Evolutionary conservation across 2,329 filamentous ascomycete genomes (phyloP).

Genomic region (Claviceps lovelessii): DNA sequence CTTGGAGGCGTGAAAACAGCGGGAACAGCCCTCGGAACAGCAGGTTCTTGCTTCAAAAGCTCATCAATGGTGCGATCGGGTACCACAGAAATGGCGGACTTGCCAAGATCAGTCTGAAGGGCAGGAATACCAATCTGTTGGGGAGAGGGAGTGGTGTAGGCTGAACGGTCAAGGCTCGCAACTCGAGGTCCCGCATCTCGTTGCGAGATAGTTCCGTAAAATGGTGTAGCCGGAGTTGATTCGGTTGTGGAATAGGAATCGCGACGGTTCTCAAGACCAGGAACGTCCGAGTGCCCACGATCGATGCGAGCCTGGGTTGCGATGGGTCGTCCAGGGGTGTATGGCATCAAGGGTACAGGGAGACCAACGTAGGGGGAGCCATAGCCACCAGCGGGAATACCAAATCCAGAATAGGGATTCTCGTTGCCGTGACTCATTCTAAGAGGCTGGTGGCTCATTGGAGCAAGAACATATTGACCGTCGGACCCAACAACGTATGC

Average conservation of each 20-base stretch:
- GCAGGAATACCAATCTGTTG: constrained; percentile 36
- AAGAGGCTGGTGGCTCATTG: constrained; percentile 22
- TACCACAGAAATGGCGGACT: constrained; percentile 24
- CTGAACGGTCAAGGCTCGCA: constrained; percentile 44
- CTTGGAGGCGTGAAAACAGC: constrained; percentile 77
- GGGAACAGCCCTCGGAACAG: constrained; percentile 76
- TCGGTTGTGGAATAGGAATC: constrained; percentile 55
- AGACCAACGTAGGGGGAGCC: constrained; percentile 23
- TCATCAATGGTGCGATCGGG: constrained; percentile 44
- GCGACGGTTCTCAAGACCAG: constrained; percentile 49
- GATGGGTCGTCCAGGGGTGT: constrained; percentile 36
- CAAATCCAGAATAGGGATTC: constrained; percentile 19
- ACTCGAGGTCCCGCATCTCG: constrained; percentile 47
- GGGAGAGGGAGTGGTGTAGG: constrained; percentile 53
- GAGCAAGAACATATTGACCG: constrained; percentile 24
- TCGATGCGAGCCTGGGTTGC: constrained; percentile 32
- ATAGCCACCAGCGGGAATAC: constrained; percentile 19
- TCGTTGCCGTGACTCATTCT: constrained; percentile 21
- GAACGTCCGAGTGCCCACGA: constrained; percentile 38
- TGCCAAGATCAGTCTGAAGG: constrained; percentile 27
- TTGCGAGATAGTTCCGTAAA: constrained; percentile 43
- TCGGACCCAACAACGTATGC: constrained; percentile 25
- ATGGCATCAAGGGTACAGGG: constrained; percentile 30
- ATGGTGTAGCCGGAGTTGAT: constrained; percentile 51
- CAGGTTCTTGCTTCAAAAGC: constrained; percentile 59